Evolutionary conservation across 1,284 basidiomycete genomes (phyloP), one percentile per base, ranked within the genome.

Genomic region (Papiliotrema flavescens): DNA sequence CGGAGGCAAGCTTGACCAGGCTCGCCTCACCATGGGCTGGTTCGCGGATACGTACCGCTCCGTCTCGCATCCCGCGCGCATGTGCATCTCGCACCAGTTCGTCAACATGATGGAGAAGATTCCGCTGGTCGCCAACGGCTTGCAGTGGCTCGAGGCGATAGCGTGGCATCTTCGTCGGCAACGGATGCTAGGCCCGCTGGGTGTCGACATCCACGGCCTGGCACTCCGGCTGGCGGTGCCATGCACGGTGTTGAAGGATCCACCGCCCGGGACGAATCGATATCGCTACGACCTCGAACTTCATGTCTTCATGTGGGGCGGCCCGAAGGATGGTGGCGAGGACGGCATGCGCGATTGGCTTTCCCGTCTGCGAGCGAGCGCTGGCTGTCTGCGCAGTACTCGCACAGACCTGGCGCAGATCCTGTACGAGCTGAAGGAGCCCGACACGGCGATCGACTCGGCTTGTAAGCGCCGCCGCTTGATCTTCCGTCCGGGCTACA

Each of bases 1-100:
- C 20, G 24, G 35, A 42, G 36, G 39, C 14, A 28, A 11, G 24
- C 8, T 50, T 7, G 23, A 36, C 11, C 28, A 28, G 28, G 22
- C 8, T 8, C 40, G 49, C 4, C 28, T 51, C 13, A 34, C 35
- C 22, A 44, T 43, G 14, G 53, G 53, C 17, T 54, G 53, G 53
- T 54, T 54, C 35, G 49, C 49, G 8, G 49, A 54, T 54, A 43
- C 47, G 22, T 54, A 44, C 44, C 47, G 53, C 23, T 49, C 35
- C 15, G 47, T 44, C 8, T 7, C 15, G 14, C n/a, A 23, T 8
- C 13, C 13, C 4, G 19, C 14, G 19, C 19, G 49, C 5, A 51
- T 51, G 49, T n/a, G 13, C 4, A 45, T 51, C 26, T 35, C 17
- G 23, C 37, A 51, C n/a, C 19, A 15, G 14, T 13, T 26, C 3